Percentiles rank a stretch among this genome's conserved stretches.
Evolutionary conservation across 2,329 filamentous ascomycete species (phyloP).

Genomic region (Tolypocladium tundrense): DNA sequence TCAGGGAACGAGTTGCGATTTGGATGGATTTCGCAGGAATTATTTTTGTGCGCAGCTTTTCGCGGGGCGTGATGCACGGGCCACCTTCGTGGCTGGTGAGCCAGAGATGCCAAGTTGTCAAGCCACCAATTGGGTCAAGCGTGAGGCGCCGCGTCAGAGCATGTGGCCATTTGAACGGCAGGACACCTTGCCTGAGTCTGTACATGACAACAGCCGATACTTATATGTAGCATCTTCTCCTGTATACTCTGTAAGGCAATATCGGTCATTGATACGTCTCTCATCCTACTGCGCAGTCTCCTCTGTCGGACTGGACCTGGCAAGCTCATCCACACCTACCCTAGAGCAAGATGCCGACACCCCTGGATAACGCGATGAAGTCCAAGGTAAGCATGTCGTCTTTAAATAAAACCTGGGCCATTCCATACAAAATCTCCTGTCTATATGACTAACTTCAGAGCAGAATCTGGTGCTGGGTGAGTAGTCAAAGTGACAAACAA

Average conservation of each 20-base stretch:
- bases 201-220: not conserved
- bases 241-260: not conserved
- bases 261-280: not conserved
- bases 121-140: not conserved
- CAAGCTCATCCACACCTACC: not conserved
- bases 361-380: conserved; percentile 56
- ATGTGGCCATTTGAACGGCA: not conserved
- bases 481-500: not conserved
- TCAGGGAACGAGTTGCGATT: conserved; percentile 4
- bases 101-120: not conserved
- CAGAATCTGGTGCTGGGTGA: conserved; percentile 63
- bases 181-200: not conserved
- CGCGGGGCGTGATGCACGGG: conserved; percentile 12
- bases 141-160: not conserved
- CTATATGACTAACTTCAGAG: not conserved
- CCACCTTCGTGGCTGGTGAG: conserved; percentile 6
- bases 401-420: not conserved
- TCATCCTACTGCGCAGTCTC: not conserved
- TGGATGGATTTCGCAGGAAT: conserved; percentile 13
- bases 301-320: not conserved
- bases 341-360: conserved; percentile 50
- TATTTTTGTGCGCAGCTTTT: conserved; percentile 17
- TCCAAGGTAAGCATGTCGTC: conserved; percentile 45
- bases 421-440: not conserved
- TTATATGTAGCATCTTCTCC: not conserved